These are phyloP conservation scores for Plantago coronopus DNA, from an alignment of 305 asterid genomes.

Conservation along the genomic window DNA sequence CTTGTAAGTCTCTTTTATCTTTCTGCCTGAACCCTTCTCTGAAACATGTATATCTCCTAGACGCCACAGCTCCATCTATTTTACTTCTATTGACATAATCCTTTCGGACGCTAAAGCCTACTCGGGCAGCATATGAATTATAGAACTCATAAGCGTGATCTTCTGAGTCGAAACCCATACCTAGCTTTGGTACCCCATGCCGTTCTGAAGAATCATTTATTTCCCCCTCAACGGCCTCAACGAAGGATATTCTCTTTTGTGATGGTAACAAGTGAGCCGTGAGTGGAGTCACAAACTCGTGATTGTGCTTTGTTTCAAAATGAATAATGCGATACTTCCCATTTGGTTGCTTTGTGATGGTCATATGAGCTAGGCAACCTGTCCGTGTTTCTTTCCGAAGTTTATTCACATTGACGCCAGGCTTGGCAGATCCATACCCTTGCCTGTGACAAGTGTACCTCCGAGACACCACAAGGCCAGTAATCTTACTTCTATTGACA, in stretches of 20 bases:
- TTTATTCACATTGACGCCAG: constrained; percentile 30
- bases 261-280: constrained; percentile 65
- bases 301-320: constrained; percentile 53
- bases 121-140: constrained; percentile 49
- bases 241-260: constrained; percentile 61
- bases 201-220: constrained; percentile 29
- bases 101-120: constrained; percentile 61
- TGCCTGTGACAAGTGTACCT: constrained; percentile 68
- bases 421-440: constrained; percentile 50
- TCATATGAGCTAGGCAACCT: constrained; percentile 62
- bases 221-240: constrained; percentile 43
- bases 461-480: constrained; percentile 55
- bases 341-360: constrained; percentile 52
- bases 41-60: constrained; percentile 62
- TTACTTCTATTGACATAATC: constrained; percentile 65
- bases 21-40: constrained; percentile 59
- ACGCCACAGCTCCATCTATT: constrained; percentile 60
- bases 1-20: constrained; percentile 50
- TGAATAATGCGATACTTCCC: constrained; percentile 56
- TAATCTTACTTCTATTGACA: constrained; percentile 50
- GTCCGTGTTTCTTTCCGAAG: constrained; percentile 52
- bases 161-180: constrained; percentile 62
- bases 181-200: constrained; percentile 56
- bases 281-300: constrained; percentile 48
- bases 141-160: constrained; percentile 55